Base-by-base conservation (phyloP, 148 eudicot species). In the Rhododendron vialii region DNA sequence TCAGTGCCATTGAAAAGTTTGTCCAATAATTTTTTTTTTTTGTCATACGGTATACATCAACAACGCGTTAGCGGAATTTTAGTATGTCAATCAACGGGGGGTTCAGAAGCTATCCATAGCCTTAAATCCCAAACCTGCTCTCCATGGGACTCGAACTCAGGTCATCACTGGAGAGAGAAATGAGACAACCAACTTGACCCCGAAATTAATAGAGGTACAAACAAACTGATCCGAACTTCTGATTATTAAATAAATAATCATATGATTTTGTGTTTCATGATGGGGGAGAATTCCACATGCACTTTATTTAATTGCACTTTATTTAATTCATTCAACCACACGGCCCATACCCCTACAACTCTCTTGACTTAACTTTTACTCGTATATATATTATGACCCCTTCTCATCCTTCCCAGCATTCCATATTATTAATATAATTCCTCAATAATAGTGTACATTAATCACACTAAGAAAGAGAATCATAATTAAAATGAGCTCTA, bases 401-500 rank as follows among this genome's bases (percentile, higher is more conserved):
- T 17, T 65, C 76, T 83, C 84, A 33, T 81, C 83, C 36, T 83
- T 83, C 84, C 84, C 76, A 83, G 65, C 51, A 65, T 33, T 17
- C 83, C 41, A 55, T 53, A 30, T 51, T 30, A 9, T 41, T 41
- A 41, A 41, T 41, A 41, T 41, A 41, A 41, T 41, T 41, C 50
- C 33, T 69, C 63, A 67, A 28, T 69, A 43, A 41, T 15, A 65
- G 43, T 7, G 6, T 67, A 26, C 50, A 26, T 67, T 6, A 7
- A 67, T 26, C 33, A 67, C 74, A 10, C 74, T 2, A 67, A 67
- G 33, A 67, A 67, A 65, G 73, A 67, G 30, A 20, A 59, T 55
- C 36, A 82, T 57, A 41, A 41, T 41, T 41, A 59, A 59, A 59
- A 57, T 22, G 47, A 9, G 50, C 11, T 51, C 4, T 50, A 5